Evolutionary conservation across 345 rosid species (phyloP), one percentile per base, ranked within the genome.

Genomic region (Balakata baccata): DNA sequence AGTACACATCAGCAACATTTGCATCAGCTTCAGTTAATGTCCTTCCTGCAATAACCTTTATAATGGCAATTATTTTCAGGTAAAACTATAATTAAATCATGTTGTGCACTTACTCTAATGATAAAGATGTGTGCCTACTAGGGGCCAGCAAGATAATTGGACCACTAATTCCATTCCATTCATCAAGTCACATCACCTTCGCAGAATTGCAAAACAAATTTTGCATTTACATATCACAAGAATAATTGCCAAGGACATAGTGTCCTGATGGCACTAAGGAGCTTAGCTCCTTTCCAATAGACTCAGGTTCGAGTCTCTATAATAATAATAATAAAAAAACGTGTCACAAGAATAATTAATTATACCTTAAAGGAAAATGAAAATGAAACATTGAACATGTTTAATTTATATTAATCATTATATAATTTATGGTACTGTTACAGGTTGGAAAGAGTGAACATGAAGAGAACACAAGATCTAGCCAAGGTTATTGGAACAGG

Each of bases 1-100:
- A 92, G 81, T 78, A 81, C 83, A 92, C 99, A 22, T 85, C 96
- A 0, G 98, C 99, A 57, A 95, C 98, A 43, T 92, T 88, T 75
- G 78, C 91, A 68, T 86, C 97, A 0, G 92, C 97, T 14, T 77
- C 81, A 14, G 74, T 81, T 75, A 95, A 92, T 74, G 74, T 86
- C 81, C 95, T 95, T 71, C 98, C 99, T 0, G 99, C 99, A 41
- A 34, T 92, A 53, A 92, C 99, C 62, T 90, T 95, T 81, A 78
- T 90, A 39, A 37, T 95, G 91, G 98, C 99, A 7, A 73, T 94
- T 74, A 83, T 89, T 78, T 92, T 92, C 96, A 85, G 97, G 96
- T 92, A 45, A 50, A 3, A 29, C 34, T 29, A 29, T 29, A 29
- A n/a, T 17, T 3, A 22, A 16, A 39, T 66, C 29, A 14, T 18